These are phyloP conservation scores for Xylaria sp. DNA, from an alignment of 2,329 filamentous ascomycete genomes.

Conservation along the genomic window DNA sequence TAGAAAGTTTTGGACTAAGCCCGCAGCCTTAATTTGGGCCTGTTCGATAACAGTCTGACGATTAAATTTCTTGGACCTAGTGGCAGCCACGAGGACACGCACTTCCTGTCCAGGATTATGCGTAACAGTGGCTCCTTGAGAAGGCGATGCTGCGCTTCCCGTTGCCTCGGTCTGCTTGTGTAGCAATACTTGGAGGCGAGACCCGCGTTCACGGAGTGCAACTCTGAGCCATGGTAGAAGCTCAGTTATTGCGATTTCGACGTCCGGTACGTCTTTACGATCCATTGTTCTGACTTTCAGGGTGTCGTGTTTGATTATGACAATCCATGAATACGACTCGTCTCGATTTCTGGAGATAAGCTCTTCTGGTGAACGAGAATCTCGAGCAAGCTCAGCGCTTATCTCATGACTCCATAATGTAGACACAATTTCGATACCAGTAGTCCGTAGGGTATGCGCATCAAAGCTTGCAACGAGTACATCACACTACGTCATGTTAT, in stretches of 20 bases:
- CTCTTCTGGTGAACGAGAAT: slow-evolving; percentile 82
- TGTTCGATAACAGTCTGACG: slow-evolving; percentile 87
- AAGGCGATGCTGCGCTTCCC: slow-evolving; percentile 26
- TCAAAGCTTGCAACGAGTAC: slow-evolving; percentile 92
- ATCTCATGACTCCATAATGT: slow-evolving; percentile 85
- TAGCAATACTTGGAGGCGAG: slow-evolving; percentile 39
- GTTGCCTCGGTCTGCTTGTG: slow-evolving; percentile 32
- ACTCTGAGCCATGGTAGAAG: slow-evolving; percentile 82
- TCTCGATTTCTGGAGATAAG: slow-evolving; percentile 79
- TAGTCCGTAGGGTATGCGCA: slow-evolving; percentile 75
- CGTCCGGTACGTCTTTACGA: slow-evolving; percentile 78
- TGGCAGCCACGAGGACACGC: slow-evolving; percentile 83
- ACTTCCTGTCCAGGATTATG: slow-evolving; percentile 74
- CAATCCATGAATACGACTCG: slow-evolving; percentile 84
- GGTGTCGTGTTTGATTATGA: slow-evolving; percentile 83
- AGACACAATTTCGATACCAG: slow-evolving; percentile 80
- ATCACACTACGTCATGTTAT: slow-evolving; percentile 70
- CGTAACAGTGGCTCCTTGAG: slow-evolving; percentile 37
- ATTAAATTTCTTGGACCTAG: slow-evolving; percentile 91
- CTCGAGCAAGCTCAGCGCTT: slow-evolving; percentile 85
- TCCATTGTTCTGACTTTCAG: slow-evolving; percentile 83
- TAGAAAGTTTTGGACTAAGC: slow-evolving; percentile 75
- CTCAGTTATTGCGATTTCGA: slow-evolving; percentile 77
- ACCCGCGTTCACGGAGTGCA: slow-evolving; percentile 83
- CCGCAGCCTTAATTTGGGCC: slow-evolving; percentile 67